Conservation (phyloP, 164 flowering plant species). For the Vitis rotundifolia region DNA sequence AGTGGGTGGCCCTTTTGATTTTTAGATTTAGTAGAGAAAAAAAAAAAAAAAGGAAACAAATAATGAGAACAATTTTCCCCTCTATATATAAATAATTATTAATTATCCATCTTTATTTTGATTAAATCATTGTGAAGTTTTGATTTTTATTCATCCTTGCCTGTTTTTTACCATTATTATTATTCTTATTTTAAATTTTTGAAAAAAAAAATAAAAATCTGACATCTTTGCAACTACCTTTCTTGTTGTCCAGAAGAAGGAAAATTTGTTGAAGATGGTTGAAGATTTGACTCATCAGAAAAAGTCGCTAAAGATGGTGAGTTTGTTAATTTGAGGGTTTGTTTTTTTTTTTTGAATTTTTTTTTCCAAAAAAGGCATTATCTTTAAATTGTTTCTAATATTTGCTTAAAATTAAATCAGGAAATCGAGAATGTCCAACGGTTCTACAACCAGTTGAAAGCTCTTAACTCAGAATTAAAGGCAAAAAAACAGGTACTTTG, state of each 20-base stretch:
- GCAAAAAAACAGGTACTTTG: slow-evolving; percentile 27
- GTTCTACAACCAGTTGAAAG: slow-evolving; percentile 14
- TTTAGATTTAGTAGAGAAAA: too few species aligned
- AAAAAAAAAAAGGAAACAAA: too few species aligned
- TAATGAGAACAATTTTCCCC: too few species aligned
- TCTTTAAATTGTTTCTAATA: neutral
- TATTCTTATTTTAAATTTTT: too few species aligned
- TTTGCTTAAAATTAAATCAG: slow-evolving; percentile 19
- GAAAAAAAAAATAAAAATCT: too few species aligned
- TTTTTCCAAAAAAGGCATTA: neutral
- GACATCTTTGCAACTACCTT: neutral
- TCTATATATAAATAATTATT: too few species aligned
- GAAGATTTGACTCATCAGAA: slow-evolving; percentile 19
- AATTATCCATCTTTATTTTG: too few species aligned
- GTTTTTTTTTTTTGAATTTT: neutral
- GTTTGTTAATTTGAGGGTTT: slow-evolving; percentile 1
- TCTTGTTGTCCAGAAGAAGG: slow-evolving; percentile 27
- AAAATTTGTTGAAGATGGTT: slow-evolving; percentile 23
- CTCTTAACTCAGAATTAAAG: slow-evolving; percentile 30
- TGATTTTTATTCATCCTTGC: too few species aligned
- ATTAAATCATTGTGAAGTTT: too few species aligned
- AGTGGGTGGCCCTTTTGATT: too few species aligned
- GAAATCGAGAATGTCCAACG: slow-evolving; percentile 25
- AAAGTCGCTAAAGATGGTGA: slow-evolving; percentile 31
- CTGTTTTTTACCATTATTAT: too few species aligned